phyloP scores from a whole-genome alignment of 768 basidiomycete species.

The Auriscalpium vulgare region DNA sequence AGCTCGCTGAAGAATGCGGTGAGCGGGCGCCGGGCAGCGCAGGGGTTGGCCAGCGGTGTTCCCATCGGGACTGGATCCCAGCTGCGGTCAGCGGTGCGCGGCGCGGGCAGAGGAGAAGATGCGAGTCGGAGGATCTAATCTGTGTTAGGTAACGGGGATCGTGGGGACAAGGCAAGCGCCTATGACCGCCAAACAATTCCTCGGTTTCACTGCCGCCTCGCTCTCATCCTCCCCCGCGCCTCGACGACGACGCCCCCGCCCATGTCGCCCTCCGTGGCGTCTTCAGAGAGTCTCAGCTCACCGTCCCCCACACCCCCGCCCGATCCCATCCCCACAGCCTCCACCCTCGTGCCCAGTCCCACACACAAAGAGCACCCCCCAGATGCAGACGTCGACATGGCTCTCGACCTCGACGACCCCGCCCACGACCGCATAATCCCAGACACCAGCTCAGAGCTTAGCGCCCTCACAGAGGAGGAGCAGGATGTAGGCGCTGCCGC shows the following conservation, averaged over 20 bases:
- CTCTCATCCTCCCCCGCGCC: not conserved
- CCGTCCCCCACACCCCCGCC: slow-evolving; percentile 57
- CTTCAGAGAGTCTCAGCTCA: slow-evolving; percentile 57
- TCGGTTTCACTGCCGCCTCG: not conserved
- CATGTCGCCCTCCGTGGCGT: slow-evolving; percentile 49
- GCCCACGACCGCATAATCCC: no score
- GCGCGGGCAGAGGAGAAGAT: no score
- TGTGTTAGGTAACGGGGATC: no score
- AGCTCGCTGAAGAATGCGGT: not conserved
- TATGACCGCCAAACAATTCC: not conserved
- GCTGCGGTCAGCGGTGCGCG: no score
- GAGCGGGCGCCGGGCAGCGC: no score
- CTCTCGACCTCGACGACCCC: slow-evolving; percentile 29
- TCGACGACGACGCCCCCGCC: not conserved
- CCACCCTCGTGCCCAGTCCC: slow-evolving; percentile 11
- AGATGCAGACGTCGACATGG: slow-evolving; percentile 23
- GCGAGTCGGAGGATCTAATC: no score
- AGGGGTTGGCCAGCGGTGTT: no score
- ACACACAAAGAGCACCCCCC: slow-evolving; percentile 22
- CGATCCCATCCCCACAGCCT: slow-evolving; percentile 15
- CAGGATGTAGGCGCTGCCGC: slow-evolving; percentile 40
- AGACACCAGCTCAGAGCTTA: slow-evolving; percentile 61
- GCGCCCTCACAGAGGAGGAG: slow-evolving; percentile 79
- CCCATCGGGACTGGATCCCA: no score
- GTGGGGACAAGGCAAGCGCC: no score